Conservation (phyloP, 2,329 filamentous ascomycete genomes). For the Cercospora janseana region DNA sequence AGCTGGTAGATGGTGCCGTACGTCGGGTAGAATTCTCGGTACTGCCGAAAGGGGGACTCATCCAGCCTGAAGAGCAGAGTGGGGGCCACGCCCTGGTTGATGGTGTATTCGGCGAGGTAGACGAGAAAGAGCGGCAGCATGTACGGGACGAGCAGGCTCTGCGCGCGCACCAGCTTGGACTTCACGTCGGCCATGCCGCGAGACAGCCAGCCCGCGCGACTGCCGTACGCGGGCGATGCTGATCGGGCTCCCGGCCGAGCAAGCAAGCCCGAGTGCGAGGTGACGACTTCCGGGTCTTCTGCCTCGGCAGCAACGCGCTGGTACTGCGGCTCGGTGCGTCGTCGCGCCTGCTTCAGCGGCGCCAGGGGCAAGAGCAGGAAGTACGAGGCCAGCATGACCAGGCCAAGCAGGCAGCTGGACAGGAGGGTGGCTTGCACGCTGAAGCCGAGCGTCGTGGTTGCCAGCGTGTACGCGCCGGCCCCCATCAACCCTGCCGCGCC, state of each 20-base stretch:
- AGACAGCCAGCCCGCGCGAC: slow-evolving; percentile 9
- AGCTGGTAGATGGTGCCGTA: slow-evolving; percentile 94
- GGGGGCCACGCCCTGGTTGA: slow-evolving; percentile 91
- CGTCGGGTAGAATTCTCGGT: slow-evolving; percentile 86
- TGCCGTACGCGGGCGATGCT: slow-evolving; percentile 29
- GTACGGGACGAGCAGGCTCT: slow-evolving; percentile 42
- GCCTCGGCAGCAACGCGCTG: slow-evolving; percentile 51
- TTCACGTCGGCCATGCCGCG: slow-evolving; percentile 24
- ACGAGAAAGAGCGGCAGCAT: slow-evolving; percentile 92
- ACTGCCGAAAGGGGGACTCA: slow-evolving; percentile 73
- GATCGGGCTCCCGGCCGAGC: slow-evolving; percentile 31
- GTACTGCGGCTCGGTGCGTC: slow-evolving; percentile 52
- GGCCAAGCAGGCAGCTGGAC: slow-evolving; percentile 73
- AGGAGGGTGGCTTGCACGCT: slow-evolving; percentile 72
- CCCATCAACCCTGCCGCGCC: slow-evolving; percentile 65
- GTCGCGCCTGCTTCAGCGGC: slow-evolving; percentile 57
- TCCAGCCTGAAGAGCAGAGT: slow-evolving; percentile 82
- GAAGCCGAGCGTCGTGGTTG: slow-evolving; percentile 77
- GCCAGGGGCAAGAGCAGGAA: slow-evolving; percentile 74
- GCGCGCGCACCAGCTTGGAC: slow-evolving; percentile 54
- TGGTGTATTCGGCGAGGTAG: slow-evolving; percentile 94
- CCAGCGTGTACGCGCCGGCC: slow-evolving; percentile 79
- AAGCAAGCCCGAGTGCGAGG: slow-evolving; percentile 34
- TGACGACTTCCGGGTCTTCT: slow-evolving; percentile 37
- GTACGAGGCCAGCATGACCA: slow-evolving; percentile 81